Evolutionary conservation across 345 rosid species (phyloP).

Genomic region (Syzygium aromaticum): DNA sequence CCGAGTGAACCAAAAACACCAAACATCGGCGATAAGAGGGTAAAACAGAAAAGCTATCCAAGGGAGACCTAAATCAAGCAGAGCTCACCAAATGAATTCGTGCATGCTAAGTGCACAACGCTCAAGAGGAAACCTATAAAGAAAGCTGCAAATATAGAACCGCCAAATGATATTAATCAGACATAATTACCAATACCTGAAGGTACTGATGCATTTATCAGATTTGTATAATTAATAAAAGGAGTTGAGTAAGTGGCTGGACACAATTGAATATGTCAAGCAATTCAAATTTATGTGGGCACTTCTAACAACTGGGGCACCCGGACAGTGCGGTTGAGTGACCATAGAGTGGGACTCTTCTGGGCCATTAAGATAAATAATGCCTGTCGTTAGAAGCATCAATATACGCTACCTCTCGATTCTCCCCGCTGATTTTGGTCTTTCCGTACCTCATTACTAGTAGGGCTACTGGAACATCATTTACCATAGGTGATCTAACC

Average conservation of each 20-base stretch:
- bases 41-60: not conserved
- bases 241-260: not conserved
- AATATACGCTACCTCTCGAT: not conserved
- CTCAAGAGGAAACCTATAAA: not conserved
- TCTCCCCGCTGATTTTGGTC: not conserved
- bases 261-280: not conserved
- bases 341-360: not conserved
- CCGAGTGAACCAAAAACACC: not conserved
- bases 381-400: not conserved
- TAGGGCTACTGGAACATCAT: not conserved
- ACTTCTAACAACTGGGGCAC: not conserved
- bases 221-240: not conserved
- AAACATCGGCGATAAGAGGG: not conserved
- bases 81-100: not conserved
- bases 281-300: not conserved
- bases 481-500: conserved; percentile 22
- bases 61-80: not conserved
- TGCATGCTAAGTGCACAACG: not conserved
- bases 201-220: not conserved
- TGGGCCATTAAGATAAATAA: not conserved
- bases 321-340: not conserved
- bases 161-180: not conserved
- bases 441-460: not conserved
- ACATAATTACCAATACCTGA: not conserved
- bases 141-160: not conserved